These are phyloP conservation scores for Eutypa lata DNA, from an alignment of 2,329 filamentous ascomycete genomes.

Conservation along the genomic window DNA sequence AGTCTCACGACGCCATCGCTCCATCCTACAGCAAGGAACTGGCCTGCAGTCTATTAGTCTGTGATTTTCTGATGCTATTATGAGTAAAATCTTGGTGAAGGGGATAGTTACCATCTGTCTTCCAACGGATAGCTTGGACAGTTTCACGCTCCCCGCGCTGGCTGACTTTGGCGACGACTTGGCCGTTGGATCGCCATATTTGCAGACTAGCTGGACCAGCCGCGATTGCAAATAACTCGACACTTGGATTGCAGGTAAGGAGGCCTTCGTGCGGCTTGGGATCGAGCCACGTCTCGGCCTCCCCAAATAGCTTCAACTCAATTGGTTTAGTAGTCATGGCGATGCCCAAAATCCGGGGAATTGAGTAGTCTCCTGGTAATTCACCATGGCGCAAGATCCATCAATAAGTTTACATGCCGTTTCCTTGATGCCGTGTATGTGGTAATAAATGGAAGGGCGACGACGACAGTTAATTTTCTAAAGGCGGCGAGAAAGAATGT, in stretches of 20 bases:
- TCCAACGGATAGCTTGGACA: slow-evolving; percentile 58
- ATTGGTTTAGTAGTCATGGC: slow-evolving; percentile 26
- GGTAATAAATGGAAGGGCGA: too few relatives aligned
- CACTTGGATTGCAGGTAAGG: slow-evolving; percentile 75
- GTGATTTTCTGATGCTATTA: too few relatives aligned
- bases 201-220: slow-evolving; percentile 66
- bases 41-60: slow-evolving; percentile 45
- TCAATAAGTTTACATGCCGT: too few relatives aligned
- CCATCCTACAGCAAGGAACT: slow-evolving; percentile 79
- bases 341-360: slow-evolving; percentile 9
- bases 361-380: slow-evolving; percentile 3
- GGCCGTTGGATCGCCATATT: slow-evolving; percentile 75
- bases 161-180: slow-evolving; percentile 55
- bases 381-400: slow-evolving; percentile 13
- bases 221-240: slow-evolving; percentile 78
- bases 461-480: too few relatives aligned
- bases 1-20: slow-evolving; percentile 76
- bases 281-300: slow-evolving; percentile 51
- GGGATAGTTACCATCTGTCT: slow-evolving; percentile 55
- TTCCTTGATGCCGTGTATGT: not conserved
- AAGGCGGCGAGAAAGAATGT: too few relatives aligned
- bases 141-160: slow-evolving; percentile 40
- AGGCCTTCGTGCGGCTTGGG: slow-evolving; percentile 53
- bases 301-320: slow-evolving; percentile 45
- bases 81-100: not conserved